phyloP scores from a whole-genome alignment of 345 rosid genomes.

The Aquilaria yunnanensis region DNA sequence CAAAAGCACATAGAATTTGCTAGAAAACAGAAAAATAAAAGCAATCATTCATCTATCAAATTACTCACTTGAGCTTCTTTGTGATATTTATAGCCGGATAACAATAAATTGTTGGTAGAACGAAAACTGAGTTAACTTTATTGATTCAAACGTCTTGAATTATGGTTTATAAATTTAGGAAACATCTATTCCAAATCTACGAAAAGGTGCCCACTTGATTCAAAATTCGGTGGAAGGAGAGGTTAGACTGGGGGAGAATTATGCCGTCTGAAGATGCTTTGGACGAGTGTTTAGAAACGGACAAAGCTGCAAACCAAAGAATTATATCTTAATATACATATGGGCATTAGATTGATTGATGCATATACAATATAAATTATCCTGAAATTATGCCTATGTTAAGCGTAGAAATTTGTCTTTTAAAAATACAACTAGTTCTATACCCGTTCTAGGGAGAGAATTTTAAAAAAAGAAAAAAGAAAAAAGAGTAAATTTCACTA shows the following conservation, averaged over 20 bases:
- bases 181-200: not conserved
- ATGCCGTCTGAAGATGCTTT: constrained; percentile 30
- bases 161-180: not conserved
- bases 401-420: not conserved
- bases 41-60: not conserved
- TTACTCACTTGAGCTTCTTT: not conserved
- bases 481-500: no score
- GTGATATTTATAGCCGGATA: no score
- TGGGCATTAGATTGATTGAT: constrained; percentile 15
- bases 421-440: not conserved
- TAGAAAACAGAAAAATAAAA: not conserved
- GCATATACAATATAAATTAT: not conserved
- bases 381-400: constrained; percentile 1
- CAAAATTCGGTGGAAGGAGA: constrained; percentile 12
- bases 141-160: not conserved
- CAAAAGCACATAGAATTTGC: no score
- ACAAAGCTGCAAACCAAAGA: constrained; percentile 13
- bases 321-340: constrained; percentile 13
- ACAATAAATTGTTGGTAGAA: not conserved
- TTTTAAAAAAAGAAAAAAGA: no score
- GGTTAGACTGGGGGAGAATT: constrained; percentile 1
- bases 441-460: no score
- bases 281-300: constrained; percentile 12
- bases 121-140: not conserved
- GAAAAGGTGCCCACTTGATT: not conserved